These are phyloP conservation scores for Rhododendron ovatum DNA, from an alignment of 148 eudicot genomes.

Conservation along the genomic window DNA sequence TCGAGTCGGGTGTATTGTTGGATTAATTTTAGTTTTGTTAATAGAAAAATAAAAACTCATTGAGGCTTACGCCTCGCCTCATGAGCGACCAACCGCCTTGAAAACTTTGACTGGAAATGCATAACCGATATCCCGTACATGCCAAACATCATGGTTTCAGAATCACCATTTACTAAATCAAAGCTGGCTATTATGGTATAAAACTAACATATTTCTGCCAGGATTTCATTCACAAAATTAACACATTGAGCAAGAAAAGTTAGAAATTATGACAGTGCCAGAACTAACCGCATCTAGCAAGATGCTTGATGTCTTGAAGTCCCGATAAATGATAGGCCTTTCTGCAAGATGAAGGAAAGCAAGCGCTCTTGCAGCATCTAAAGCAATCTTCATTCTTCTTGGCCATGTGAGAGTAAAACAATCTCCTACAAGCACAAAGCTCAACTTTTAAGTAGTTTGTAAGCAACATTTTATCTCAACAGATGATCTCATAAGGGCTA, in stretches of 20 bases:
- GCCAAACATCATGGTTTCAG: too few species aligned
- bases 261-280: background rate
- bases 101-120: background rate
- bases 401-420: constrained; percentile 69
- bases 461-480: background rate
- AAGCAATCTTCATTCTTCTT: constrained; percentile 71
- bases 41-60: background rate
- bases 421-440: constrained; percentile 41
- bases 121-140: background rate
- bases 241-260: background rate
- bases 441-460: background rate
- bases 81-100: background rate
- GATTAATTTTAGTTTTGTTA: too few species aligned
- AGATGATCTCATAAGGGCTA: too few species aligned
- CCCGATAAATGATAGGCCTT: constrained; percentile 71
- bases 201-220: background rate
- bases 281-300: constrained; percentile 69
- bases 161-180: background rate
- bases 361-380: constrained; percentile 84
- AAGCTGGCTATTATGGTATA: background rate
- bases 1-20: too few species aligned
- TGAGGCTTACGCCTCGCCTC: background rate
- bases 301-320: constrained; percentile 82
- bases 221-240: background rate
- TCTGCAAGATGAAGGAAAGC: constrained; percentile 74